Evolutionary conservation across 257 asterid species (phyloP), one percentile per base, ranked within the genome.

Genomic region (Forsythia suspensa): DNA sequence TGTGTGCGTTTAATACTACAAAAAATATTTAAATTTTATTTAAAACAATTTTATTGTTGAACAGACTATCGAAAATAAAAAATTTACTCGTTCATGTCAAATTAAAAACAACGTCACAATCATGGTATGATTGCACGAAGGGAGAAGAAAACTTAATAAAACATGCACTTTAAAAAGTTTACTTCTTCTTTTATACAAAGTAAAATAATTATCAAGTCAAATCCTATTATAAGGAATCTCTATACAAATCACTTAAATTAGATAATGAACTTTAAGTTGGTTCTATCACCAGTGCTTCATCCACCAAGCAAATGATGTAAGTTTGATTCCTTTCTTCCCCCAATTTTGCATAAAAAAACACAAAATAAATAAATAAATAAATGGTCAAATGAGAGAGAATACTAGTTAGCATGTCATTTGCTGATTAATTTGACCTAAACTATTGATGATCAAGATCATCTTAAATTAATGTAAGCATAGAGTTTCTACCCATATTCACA

Each of bases 301-400:
- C 66, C 70, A 74, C 78, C 78, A 37, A 44, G 71, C 55, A 74
- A 57, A 73, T 20, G 55, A 74, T 38, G 39, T 11, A 57, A 9
- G 10, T n/a, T 74, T 55, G 66, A 55, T 36, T 20, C 68, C 70
- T 16, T 57, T 40, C 36, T 21, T 71, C 37, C 18, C 36, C 52
- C 34, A n/a, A 1, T 59, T 59, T 21, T 34, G 10, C 24, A 24
- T 63, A 9, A 2, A 63, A 8, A 9, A 21, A 21, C 18, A 24
- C 18, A 3, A 24, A 10, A 39, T 2, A 37, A 9, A 18, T 10
- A 0, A 18, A 20, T 36, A 12, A 39, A 55, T 20, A 55, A 71
- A 63, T 29, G 78, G 81, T 61, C 18, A 48, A 43, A 78, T 29
- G 70, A 63, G 70, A 63, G 70, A 63, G 70, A 63, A 63, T 63